These are phyloP conservation scores for Aspergillus hancockii DNA, from an alignment of 495 filamentous ascomycete genomes.

Conservation along the genomic window DNA sequence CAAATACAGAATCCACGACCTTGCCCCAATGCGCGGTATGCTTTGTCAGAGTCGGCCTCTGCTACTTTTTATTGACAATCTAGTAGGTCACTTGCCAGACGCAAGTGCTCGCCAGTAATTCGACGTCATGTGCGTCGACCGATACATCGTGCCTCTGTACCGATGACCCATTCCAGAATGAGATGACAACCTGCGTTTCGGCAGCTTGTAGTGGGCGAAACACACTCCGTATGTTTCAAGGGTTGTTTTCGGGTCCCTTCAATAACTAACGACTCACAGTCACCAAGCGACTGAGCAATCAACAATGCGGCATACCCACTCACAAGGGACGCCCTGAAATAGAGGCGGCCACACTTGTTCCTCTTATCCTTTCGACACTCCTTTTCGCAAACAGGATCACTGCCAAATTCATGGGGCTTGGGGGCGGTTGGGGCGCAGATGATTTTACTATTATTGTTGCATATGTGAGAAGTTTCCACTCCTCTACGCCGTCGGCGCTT, in stretches of 20 bases:
- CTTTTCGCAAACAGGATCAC: conserved; percentile 28
- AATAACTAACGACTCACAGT: conserved; percentile 17
- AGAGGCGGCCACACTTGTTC: conserved; percentile 19
- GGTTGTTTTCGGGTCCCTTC: neutral
- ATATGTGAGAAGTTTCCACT: conserved; percentile 20
- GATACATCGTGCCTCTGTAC: conserved; percentile 13
- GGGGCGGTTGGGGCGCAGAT: conserved; percentile 36
- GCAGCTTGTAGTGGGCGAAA: conserved; percentile 21
- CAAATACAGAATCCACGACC: neutral
- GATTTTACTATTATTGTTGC: conserved; percentile 32
- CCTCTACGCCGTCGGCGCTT: neutral
- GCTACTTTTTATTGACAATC: neutral
- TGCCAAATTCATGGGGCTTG: conserved; percentile 30
- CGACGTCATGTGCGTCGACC: conserved; percentile 1
- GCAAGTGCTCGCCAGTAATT: neutral
- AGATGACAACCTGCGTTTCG: conserved; percentile 15
- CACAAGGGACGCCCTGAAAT: conserved; percentile 15
- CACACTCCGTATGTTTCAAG: conserved; percentile 21
- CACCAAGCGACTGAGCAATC: conserved; percentile 21
- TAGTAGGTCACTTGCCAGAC: neutral
- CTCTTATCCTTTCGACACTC: conserved; percentile 26
- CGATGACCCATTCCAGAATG: conserved; percentile 10
- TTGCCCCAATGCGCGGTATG: neutral
- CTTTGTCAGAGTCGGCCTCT: neutral
- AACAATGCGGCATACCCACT: conserved; percentile 22